Base-by-base conservation (phyloP, 2,329 filamentous ascomycete genomes). In the Trichoderma sp. region DNA sequence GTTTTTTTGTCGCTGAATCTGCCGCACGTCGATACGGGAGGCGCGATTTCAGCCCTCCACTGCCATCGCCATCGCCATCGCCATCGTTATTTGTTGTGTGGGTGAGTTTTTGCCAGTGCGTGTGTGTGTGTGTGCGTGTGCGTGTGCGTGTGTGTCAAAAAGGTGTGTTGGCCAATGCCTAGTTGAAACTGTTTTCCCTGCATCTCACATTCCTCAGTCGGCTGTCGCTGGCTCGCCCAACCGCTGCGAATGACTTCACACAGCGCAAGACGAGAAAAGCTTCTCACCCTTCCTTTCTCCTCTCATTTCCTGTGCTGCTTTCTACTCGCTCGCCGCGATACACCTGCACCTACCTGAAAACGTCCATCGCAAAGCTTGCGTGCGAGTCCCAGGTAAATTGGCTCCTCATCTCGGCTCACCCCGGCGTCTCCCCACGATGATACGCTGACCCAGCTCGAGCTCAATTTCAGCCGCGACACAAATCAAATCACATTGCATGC, bases 331-430 rank as follows among this genome's bases (percentile, higher is more conserved):
- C 48, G 13, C 15, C 13, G 32, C 48, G 25, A 29, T 32, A n/a
- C n/a, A n/a, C n/a, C n/a, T n/a, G n/a, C n/a, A 54, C 50, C 50
- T n/a, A 32, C 27, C 27, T 34, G 52, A 34, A n/a, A 32, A 54
- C 27, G 17, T 54, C 5, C 29, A 54, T 54, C 52, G 25, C 13
- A 54, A 8, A 54, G 53, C 45, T 7, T 64, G n/a, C 60, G 35
- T 15, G 25, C 59, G 32, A 64, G 60, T 64, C 34, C 27, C 29
- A 57, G 32, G 52, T 57, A 65, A 32, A 65, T 65, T 65, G 61
- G 54, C 50, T 65, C 61, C 42, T 57, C 61, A 65, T 65, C 61
- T 65, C 61, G 61, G 61, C 61, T 57, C 61, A 65, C 61, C 61
- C 61, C 61, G 52, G 61, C 61, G 61, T 65, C 61, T 57, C 52